phyloP scores from a whole-genome alignment of 2,329 filamentous ascomycete species.

The Amylocarpus encephaloides region DNA sequence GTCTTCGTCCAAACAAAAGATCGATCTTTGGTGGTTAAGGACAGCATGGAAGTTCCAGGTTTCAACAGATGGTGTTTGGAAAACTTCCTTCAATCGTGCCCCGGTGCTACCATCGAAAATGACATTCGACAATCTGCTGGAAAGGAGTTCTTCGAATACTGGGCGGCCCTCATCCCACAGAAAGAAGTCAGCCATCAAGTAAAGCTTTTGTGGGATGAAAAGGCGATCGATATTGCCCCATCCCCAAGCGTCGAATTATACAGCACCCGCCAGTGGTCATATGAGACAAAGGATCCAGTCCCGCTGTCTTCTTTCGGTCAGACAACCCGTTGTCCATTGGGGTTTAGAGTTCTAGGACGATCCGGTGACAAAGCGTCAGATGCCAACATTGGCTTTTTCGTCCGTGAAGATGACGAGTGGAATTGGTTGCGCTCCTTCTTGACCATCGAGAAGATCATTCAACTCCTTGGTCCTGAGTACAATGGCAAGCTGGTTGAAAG shows the following conservation, averaged over 20 bases:
- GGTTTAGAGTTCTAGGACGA: conserved; percentile 31
- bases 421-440: conserved; percentile 32
- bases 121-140: conserved; percentile 35
- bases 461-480: conserved; percentile 24
- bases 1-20: conserved; percentile 41
- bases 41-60: conserved; percentile 22
- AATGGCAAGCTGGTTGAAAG: conserved; percentile 27
- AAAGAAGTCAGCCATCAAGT: conserved; percentile 19
- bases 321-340: conserved; percentile 25
- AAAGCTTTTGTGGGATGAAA: conserved; percentile 27
- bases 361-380: conserved; percentile 36
- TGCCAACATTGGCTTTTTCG: conserved; percentile 37
- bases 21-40: conserved; percentile 5
- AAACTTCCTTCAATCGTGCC: conserved; percentile 27
- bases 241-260: conserved; percentile 8
- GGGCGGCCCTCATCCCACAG: conserved; percentile 26
- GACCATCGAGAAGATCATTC: conserved; percentile 22
- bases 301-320: conserved; percentile 24
- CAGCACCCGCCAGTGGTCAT: conserved; percentile 13
- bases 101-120: conserved; percentile 36
- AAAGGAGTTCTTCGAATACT: conserved; percentile 27
- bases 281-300: conserved; percentile 15
- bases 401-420: conserved; percentile 33
- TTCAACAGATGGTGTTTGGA: conserved; percentile 13
- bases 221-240: conserved; percentile 13